Evolutionary conservation across 2,329 filamentous ascomycete species (phyloP).

Genomic region (Colletotrichum australisinense): DNA sequence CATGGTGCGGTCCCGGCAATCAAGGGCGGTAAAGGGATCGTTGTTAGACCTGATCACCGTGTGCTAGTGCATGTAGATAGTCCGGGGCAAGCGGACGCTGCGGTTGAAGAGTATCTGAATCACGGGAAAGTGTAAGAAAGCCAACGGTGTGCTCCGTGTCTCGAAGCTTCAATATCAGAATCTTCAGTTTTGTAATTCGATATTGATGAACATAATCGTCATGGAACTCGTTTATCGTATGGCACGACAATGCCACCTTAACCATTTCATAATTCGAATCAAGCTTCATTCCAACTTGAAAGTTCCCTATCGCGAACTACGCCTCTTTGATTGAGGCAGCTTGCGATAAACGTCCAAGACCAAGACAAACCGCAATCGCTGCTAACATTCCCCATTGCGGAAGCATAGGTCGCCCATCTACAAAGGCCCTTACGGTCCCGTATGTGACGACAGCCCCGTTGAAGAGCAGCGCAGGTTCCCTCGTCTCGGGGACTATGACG

Average conservation of each 20-base stretch:
- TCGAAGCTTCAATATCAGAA: background rate
- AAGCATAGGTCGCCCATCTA: background rate
- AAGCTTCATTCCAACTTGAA: too few relatives aligned
- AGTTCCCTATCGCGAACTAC: too few relatives aligned
- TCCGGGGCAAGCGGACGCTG: background rate
- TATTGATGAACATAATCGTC: too few relatives aligned
- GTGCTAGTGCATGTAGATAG: constrained; percentile 17
- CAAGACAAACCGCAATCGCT: background rate
- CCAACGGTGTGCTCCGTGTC: background rate
- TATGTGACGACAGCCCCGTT: background rate
- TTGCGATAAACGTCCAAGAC: background rate
- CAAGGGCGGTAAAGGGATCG: constrained; percentile 15
- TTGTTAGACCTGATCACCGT: constrained; percentile 27
- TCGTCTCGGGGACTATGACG: background rate
- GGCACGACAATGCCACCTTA: too few relatives aligned
- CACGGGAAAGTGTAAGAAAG: background rate
- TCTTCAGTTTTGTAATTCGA: too few relatives aligned
- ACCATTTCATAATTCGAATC: too few relatives aligned
- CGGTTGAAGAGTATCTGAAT: background rate
- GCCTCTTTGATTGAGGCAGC: too few relatives aligned
- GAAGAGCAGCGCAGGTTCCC: background rate
- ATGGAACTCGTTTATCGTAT: too few relatives aligned
- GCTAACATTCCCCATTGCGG: background rate
- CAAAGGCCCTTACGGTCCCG: background rate
- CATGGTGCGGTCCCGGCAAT: constrained; percentile 10